Conservation (phyloP, 495 filamentous ascomycete genomes). For the Daldinia concentrica region DNA sequence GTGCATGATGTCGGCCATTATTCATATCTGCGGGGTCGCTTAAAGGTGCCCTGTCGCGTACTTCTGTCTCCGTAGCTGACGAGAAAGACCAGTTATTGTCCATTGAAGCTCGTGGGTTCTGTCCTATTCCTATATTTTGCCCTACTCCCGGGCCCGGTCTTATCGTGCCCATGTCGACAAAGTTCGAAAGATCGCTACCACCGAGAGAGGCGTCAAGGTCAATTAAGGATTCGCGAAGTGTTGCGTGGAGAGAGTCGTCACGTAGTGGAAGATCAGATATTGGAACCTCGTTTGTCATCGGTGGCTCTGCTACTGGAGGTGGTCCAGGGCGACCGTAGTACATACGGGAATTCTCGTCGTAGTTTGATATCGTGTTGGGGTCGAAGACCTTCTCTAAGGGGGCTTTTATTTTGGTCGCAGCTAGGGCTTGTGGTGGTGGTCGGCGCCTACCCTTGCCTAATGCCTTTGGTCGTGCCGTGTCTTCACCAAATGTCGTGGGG, state of each 20-base stretch:
- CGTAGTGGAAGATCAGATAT: conserved; percentile 64
- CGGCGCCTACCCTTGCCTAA: conserved; percentile 51
- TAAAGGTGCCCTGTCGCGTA: conserved; percentile 58
- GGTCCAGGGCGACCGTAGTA: conserved; percentile 57
- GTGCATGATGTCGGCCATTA: conserved; percentile 60
- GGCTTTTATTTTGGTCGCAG: conserved; percentile 51
- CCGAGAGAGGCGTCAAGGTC: conserved; percentile 65
- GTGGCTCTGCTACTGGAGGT: conserved; percentile 41
- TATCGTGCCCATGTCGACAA: conserved; percentile 68
- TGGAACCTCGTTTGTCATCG: conserved; percentile 30
- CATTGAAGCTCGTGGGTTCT: conserved; percentile 51
- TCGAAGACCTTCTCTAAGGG: conserved; percentile 67
- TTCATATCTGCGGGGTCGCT: conserved; percentile 60
- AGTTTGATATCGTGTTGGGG: conserved; percentile 64
- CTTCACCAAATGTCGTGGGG: conserved; percentile 51
- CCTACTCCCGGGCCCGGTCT: conserved; percentile 50
- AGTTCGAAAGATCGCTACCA: conserved; percentile 59
- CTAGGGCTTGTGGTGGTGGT: conserved; percentile 61
- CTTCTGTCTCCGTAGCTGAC: conserved; percentile 50
- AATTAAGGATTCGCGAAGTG: conserved; percentile 63
- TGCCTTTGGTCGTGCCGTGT: conserved; percentile 54
- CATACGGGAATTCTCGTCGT: conserved; percentile 63
- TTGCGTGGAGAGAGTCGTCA: conserved; percentile 60
- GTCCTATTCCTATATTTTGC: conserved; percentile 32
- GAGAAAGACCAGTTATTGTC: conserved; percentile 53